A percentile compares a stretch with the other conserved stretches of the same genome.
These are phyloP conservation scores for Xylaria intraflava DNA, from an alignment of 495 filamentous ascomycete genomes.

Conservation along the genomic window DNA sequence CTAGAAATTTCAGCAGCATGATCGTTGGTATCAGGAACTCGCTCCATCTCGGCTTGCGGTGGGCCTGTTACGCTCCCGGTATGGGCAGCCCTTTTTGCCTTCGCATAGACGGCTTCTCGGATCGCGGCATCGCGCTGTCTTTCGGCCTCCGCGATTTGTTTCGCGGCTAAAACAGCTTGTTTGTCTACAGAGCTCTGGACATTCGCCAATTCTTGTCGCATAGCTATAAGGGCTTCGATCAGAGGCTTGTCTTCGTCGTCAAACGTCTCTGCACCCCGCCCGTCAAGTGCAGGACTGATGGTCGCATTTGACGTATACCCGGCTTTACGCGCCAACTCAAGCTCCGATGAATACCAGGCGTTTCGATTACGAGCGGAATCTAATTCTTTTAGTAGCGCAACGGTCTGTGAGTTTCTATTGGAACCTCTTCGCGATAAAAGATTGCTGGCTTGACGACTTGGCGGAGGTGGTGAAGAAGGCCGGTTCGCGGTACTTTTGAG, in stretches of 20 bases:
- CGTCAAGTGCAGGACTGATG: constrained; percentile 67
- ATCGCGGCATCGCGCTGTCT: constrained; percentile 88
- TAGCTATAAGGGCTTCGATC: constrained; percentile 85
- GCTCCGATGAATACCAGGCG: constrained; percentile 94
- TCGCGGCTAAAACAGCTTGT: constrained; percentile 76
- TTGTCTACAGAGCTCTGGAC: constrained; percentile 82
- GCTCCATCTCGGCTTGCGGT: constrained; percentile 61
- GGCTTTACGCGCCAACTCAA: constrained; percentile 80
- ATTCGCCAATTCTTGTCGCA: constrained; percentile 75
- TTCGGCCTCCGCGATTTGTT: constrained; percentile 85
- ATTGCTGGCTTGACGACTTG: constrained; percentile 45
- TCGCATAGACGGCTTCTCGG: constrained; percentile 87
- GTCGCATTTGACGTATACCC: constrained; percentile 74
- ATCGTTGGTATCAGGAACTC: constrained; percentile 51
- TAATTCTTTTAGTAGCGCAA: constrained; percentile 69
- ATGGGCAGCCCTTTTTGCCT: constrained; percentile 83
- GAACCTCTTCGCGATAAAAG: constrained; percentile 43
- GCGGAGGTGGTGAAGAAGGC: constrained; percentile 47
- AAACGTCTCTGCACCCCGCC: constrained; percentile 66
- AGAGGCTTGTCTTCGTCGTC: constrained; percentile 86
- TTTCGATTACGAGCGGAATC: constrained; percentile 76
- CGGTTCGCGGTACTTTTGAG: constrained; percentile 37
- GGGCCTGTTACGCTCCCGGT: constrained; percentile 59
- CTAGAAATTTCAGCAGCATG: constrained; percentile 70
- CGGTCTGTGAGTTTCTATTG: constrained; percentile 50